Conservation (phyloP, 148 eudicot genomes). For the Fagopyrum esculentum region DNA sequence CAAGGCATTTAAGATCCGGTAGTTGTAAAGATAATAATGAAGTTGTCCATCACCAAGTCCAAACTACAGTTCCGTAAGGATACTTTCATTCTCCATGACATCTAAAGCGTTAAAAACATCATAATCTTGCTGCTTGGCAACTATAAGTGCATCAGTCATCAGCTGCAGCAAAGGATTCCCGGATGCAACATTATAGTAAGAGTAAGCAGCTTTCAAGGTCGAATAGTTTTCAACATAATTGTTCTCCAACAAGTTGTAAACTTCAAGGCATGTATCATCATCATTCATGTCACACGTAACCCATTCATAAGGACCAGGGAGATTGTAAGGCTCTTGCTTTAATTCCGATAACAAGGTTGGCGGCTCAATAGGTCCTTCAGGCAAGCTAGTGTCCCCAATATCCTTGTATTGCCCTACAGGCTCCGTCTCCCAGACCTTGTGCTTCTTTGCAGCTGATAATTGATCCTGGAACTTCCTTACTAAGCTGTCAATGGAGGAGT, state of each 20-base stretch:
- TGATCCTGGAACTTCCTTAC: slow-evolving; percentile 53
- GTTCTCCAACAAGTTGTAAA: slow-evolving; percentile 56
- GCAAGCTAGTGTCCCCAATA: slow-evolving; percentile 49
- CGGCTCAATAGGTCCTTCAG: slow-evolving; percentile 63
- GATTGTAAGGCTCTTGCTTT: slow-evolving; percentile 65
- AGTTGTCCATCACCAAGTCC: slow-evolving; percentile 94
- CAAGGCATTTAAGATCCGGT: slow-evolving; percentile 55
- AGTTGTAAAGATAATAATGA: slow-evolving; percentile 87
- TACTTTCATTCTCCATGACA: slow-evolving; percentile 75
- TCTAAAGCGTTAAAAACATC: slow-evolving; percentile 90
- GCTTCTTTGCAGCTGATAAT: slow-evolving; percentile 42
- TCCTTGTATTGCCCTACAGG: slow-evolving; percentile 73
- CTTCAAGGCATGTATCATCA: slow-evolving; percentile 63
- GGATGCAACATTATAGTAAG: slow-evolving; percentile 78
- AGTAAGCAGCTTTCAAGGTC: slow-evolving; percentile 75
- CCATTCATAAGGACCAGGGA: slow-evolving; percentile 76
- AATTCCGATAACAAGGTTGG: slow-evolving; percentile 57
- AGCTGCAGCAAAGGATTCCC: slow-evolving; percentile 74
- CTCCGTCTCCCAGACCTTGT: slow-evolving; percentile 75
- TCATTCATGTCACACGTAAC: slow-evolving; percentile 79
- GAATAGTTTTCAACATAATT: slow-evolving; percentile 77
- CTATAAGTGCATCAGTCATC: slow-evolving; percentile 82
- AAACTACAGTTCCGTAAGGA: slow-evolving; percentile 77
- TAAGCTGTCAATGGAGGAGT: slow-evolving; percentile 31
- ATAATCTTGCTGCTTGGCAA: slow-evolving; percentile 66